These are phyloP conservation scores for Clavispora vitiphila DNA, from an alignment of 805 yeast species.

Conservation along the genomic window DNA sequence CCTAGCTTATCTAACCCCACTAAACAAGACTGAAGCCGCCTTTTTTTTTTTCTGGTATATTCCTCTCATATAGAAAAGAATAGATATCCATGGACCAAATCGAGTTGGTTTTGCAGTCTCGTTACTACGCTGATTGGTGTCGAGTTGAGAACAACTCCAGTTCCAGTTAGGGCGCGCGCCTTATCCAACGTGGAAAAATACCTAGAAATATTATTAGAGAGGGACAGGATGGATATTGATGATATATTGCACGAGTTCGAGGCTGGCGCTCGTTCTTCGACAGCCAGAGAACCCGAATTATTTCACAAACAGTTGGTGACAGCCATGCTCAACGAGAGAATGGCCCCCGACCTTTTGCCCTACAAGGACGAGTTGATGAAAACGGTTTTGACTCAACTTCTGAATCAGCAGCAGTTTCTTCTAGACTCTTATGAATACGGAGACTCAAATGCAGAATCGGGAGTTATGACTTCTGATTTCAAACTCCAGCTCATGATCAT, in stretches of 20 bases:
- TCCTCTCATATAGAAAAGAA: no score
- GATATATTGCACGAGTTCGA: slow-evolving; percentile 70
- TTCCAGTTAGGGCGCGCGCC: not conserved
- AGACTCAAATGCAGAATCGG: slow-evolving; percentile 39
- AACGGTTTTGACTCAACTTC: slow-evolving; percentile 52
- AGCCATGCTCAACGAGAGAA: slow-evolving; percentile 80
- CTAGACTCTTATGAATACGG: slow-evolving; percentile 74
- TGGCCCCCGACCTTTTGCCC: slow-evolving; percentile 80
- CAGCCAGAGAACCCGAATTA: not conserved
- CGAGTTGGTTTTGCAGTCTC: not conserved
- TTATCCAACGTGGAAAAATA: not conserved
- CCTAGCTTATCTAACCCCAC: no score
- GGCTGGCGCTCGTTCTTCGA: slow-evolving; percentile 12
- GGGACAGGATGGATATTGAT: slow-evolving; percentile 49
- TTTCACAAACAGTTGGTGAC: slow-evolving; percentile 44
- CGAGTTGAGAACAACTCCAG: not conserved
- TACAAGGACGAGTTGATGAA: slow-evolving; percentile 61
- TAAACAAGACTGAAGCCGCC: no score
- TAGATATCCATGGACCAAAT: no score
- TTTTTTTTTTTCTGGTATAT: no score
- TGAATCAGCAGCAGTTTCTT: slow-evolving; percentile 68
- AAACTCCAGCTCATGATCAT: slow-evolving; percentile 78
- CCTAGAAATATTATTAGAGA: not conserved
- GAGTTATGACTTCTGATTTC: slow-evolving; percentile 41
- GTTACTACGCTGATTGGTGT: not conserved